Conservation (phyloP, 2,329 filamentous ascomycete species). For the Apiospora saccharicola region DNA sequence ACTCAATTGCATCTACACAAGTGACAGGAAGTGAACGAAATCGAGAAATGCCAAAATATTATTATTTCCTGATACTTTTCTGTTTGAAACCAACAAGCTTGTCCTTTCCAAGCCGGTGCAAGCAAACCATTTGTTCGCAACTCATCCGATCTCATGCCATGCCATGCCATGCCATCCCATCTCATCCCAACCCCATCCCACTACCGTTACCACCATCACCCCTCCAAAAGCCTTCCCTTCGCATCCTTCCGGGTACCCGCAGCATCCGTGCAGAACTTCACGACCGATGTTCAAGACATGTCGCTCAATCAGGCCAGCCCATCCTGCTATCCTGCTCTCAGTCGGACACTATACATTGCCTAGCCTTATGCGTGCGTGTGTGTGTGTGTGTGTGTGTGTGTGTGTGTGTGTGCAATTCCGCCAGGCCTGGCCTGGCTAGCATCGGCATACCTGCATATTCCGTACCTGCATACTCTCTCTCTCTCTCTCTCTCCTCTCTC, state of each 20-base stretch:
- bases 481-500: neutral
- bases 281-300: conserved; percentile 16
- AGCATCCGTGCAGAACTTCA: conserved; percentile 19
- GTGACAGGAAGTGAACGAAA: neutral
- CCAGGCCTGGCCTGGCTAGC: neutral
- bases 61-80: too few species aligned
- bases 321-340: neutral
- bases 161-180: conserved; percentile 17
- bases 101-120: neutral
- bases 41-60: neutral
- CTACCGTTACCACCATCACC: conserved; percentile 3
- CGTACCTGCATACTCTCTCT: too few species aligned
- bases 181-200: conserved; percentile 17
- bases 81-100: neutral
- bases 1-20: neutral
- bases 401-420: neutral
- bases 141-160: conserved; percentile 18
- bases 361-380: neutral
- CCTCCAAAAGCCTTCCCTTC: conserved; percentile 11
- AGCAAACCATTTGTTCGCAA: conserved; percentile 10
- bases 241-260: conserved; percentile 16
- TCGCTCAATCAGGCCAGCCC: conserved; percentile 14
- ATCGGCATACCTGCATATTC: neutral
- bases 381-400: neutral
- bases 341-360: neutral